A percentile compares a stretch with the other conserved stretches of the same genome.
Evolutionary conservation across 1,139 yeast genomes (phyloP).

Genomic region (Hemisphaericaspora lyxosophila): DNA sequence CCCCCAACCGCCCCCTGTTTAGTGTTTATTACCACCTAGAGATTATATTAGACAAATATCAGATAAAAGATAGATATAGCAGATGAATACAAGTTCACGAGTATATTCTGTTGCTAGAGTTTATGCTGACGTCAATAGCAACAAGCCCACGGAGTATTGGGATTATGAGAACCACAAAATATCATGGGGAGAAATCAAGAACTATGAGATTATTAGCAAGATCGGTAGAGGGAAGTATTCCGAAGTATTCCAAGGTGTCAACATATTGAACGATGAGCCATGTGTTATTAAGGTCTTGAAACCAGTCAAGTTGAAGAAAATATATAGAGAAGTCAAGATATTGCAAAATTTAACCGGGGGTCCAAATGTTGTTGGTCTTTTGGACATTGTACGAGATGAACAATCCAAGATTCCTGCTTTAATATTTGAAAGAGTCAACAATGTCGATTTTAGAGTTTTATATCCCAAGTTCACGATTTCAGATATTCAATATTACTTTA

Average conservation of each 20-base stretch:
- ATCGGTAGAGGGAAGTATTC: constrained; percentile 97
- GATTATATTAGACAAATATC: background rate
- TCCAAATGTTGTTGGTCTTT: constrained; percentile 64
- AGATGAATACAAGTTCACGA: constrained; percentile 27
- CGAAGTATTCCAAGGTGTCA: constrained; percentile 83
- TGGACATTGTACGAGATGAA: constrained; percentile 76
- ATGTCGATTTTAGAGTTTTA: constrained; percentile 68
- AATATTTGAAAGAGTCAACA: constrained; percentile 68
- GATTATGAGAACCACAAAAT: constrained; percentile 79
- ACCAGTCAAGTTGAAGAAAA: constrained; percentile 79
- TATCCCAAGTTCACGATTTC: constrained; percentile 63
- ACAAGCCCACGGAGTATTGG: constrained; percentile 86
- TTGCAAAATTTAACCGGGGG: constrained; percentile 75
- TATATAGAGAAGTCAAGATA: constrained; percentile 73
- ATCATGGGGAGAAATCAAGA: constrained; percentile 70
- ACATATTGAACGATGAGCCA: constrained; percentile 46
- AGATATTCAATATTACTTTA: constrained; percentile 71
- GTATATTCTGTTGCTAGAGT: constrained; percentile 79
- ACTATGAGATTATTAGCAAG: constrained; percentile 87
- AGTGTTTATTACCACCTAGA: background rate
- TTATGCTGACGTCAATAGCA: constrained; percentile 80
- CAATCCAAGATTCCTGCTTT: constrained; percentile 73
- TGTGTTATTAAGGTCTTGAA: constrained; percentile 75
- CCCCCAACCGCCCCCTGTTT: background rate
- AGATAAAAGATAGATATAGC: background rate